Evolutionary conservation across 805 yeast species (phyloP).

Genomic region (Dipodascus geniculatus): DNA sequence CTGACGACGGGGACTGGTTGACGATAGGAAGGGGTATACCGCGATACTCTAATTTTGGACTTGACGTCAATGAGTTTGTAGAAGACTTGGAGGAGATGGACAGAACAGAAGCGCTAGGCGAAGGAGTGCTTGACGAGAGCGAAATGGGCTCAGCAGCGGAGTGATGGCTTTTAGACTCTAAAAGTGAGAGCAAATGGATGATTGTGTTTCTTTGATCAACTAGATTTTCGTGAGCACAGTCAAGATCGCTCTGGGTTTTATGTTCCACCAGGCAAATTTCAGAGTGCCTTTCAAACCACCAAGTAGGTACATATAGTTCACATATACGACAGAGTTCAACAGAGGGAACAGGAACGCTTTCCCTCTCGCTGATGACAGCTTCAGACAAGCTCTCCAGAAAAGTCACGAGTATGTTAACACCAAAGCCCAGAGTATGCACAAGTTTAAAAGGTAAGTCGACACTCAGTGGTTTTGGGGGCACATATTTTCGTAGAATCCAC

Average conservation of each 20-base stretch:
- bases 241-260: slow-evolving; percentile 65
- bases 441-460: slow-evolving; percentile 60
- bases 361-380: slow-evolving; percentile 46
- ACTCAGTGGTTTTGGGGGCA: slow-evolving; percentile 46
- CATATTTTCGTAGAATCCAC: slow-evolving; percentile 84
- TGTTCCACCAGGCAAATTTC: slow-evolving; percentile 82
- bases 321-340: slow-evolving; percentile 83
- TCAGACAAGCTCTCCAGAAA: slow-evolving; percentile 58
- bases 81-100: not conserved
- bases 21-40: slow-evolving; percentile 7
- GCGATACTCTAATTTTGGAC: slow-evolving; percentile 11
- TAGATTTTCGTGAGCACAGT: slow-evolving; percentile 60
- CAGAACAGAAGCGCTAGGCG: not conserved
- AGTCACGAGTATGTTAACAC: slow-evolving; percentile 70
- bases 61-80: not conserved
- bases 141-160: slow-evolving; percentile 3
- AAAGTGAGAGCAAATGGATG: slow-evolving; percentile 23
- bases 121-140: slow-evolving; percentile 10
- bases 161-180: slow-evolving; percentile 7
- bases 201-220: slow-evolving; percentile 56
- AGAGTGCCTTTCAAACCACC: slow-evolving; percentile 93
- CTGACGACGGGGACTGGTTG: slow-evolving; percentile 3
- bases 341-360: slow-evolving; percentile 58
- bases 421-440: slow-evolving; percentile 75
- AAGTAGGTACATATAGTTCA: slow-evolving; percentile 80